Conservation (phyloP, 768 basidiomycete species). For the Serendipita vermifera region DNA sequence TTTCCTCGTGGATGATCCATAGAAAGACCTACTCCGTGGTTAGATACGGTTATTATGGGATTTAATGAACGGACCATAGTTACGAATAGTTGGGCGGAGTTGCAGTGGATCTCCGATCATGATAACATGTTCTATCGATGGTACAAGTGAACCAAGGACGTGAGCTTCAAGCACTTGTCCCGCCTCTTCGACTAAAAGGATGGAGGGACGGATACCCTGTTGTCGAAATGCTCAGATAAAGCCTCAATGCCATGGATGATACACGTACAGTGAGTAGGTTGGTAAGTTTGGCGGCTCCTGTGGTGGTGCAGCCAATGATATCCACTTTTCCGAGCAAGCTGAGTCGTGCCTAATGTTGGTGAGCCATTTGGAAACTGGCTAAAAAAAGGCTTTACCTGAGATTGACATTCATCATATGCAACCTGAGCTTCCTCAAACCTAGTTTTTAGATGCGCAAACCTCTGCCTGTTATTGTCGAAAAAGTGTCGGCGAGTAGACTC, state of each 20-base stretch:
- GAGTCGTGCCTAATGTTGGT: slow-evolving; percentile 48
- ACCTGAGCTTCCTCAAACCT: slow-evolving; percentile 30
- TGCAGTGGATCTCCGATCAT: slow-evolving; percentile 72
- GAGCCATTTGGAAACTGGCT: too few species aligned
- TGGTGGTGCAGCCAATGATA: slow-evolving; percentile 67
- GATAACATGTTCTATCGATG: slow-evolving; percentile 56
- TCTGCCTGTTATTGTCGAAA: slow-evolving; percentile 23
- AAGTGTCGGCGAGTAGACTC: slow-evolving; percentile 27
- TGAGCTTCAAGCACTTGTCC: slow-evolving; percentile 76
- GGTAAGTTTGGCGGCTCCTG: slow-evolving; percentile 56
- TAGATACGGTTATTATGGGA: too few species aligned
- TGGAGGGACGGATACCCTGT: slow-evolving; percentile 45
- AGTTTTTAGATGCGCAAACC: slow-evolving; percentile 33
- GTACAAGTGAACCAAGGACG: slow-evolving; percentile 48
- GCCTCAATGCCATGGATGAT: background rate
- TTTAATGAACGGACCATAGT: slow-evolving; percentile 42
- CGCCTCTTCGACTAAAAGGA: slow-evolving; percentile 66
- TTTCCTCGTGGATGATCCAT: slow-evolving; percentile 48
- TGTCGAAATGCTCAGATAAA: background rate
- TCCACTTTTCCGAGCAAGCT: slow-evolving; percentile 40
- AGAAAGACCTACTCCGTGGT: slow-evolving; percentile 48
- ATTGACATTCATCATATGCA: slow-evolving; percentile 30
- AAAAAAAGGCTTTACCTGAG: slow-evolving; percentile 44
- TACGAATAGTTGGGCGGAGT: slow-evolving; percentile 54
- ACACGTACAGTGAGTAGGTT: slow-evolving; percentile 39